A percentile compares a stretch with the other conserved stretches of the same genome.
phyloP scores from a whole-genome alignment of 345 rosid species.

The Cochlearia excelsa region DNA sequence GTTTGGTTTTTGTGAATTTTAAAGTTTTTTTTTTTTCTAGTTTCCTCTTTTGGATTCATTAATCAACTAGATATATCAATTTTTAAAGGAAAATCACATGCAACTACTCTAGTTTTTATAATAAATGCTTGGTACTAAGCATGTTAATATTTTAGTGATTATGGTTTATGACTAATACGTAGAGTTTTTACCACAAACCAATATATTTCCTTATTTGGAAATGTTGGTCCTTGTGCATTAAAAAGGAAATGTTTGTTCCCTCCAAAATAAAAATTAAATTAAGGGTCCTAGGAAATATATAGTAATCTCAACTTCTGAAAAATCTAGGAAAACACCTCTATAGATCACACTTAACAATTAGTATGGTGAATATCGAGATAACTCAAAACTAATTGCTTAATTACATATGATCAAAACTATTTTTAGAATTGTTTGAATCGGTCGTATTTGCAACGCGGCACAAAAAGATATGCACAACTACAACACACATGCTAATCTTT shows the following conservation, averaged over 20 bases:
- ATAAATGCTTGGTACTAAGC: too few relatives aligned
- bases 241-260: too few relatives aligned
- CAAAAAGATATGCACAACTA: background rate
- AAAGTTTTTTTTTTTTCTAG: background rate
- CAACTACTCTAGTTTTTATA: slow-evolving; percentile 1
- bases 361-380: background rate
- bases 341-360: background rate
- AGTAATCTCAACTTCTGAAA: too few relatives aligned
- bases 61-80: slow-evolving; percentile 14
- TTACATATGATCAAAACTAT: background rate
- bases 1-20: background rate
- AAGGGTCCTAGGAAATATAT: too few relatives aligned
- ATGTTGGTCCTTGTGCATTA: too few relatives aligned
- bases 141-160: too few relatives aligned
- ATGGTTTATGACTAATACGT: too few relatives aligned
- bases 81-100: slow-evolving; percentile 14
- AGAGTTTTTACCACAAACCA: too few relatives aligned
- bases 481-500: background rate
- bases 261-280: too few relatives aligned
- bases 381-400: background rate
- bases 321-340: too few relatives aligned
- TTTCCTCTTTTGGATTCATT: slow-evolving; percentile 27
- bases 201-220: too few relatives aligned
- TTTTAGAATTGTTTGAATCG: background rate
- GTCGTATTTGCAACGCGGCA: background rate